Base-by-base conservation (phyloP, 306 rosid genomes). In the Lathyrus sativus region DNA sequence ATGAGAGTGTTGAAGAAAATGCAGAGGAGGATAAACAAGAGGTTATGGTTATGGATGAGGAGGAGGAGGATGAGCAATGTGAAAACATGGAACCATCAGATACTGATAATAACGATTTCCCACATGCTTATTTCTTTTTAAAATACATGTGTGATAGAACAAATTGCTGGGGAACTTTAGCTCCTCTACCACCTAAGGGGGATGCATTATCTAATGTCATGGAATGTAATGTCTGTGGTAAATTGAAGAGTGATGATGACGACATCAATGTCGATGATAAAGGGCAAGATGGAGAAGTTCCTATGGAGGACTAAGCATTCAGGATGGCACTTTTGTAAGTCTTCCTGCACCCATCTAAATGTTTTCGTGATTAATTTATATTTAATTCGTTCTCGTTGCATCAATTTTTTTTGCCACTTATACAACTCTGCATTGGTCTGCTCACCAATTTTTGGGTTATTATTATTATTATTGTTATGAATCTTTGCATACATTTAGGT, bases 221-320 rank as follows among this genome's bases (percentile, higher is more conserved):
- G 89, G 93, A 87, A 70, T 89, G 93, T 74, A 87, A 89, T 80
- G 93, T 82, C 31, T 89, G 96, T 73, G 87, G 91, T 24, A 80
- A 76, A 43, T 63, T 87, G 59, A 78, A 76, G 77, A 72, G 65
- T 2, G 89, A 80, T 10, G 70, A 76, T 18, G 67, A 54, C 46
- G 72, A 42, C 44, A 4, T 53, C 12, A 78, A 64, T 37, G 62
- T 64, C 37, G 75, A 72, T 77, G 60, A 12, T 26, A 26, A 71
- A 31, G 81, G 44, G 72, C 71, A 63, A 63, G 82, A 72, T 65
- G 80, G 49, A n/a, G 55, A 11, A 54, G 66, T 68, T 67, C 17
- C 78, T 62, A 81, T 85, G 87, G 84, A 80, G 65, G 81, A 83
- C 70, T 86, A 62, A 63, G 51, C 67, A 31, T 58, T 71, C 29